Conservation (phyloP, 2,329 filamentous ascomycete species). For the Amesomyces nigricolor region DNA sequence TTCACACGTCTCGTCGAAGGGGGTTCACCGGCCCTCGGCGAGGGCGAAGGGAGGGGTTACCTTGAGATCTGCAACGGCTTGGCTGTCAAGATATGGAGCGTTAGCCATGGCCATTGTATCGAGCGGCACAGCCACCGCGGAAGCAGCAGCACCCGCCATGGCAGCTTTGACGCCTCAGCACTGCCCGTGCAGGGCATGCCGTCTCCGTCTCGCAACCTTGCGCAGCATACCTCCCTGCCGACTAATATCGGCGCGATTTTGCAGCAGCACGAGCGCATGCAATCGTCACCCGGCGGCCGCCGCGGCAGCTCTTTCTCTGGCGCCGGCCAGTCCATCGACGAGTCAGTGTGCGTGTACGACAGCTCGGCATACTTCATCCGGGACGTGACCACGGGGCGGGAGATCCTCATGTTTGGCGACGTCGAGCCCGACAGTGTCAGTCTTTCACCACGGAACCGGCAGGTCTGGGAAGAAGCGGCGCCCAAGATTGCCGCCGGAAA, state of each 20-base stretch:
- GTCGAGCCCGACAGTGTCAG: slow-evolving; percentile 89
- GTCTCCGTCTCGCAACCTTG: slow-evolving; percentile 25
- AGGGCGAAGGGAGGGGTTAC: slow-evolving; percentile 75
- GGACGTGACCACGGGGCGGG: slow-evolving; percentile 60
- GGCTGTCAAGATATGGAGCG: slow-evolving; percentile 78
- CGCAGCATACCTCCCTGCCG: slow-evolving; percentile 24
- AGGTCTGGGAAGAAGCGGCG: slow-evolving; percentile 83
- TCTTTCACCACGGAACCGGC: slow-evolving; percentile 70
- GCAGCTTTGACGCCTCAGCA: slow-evolving; percentile 42
- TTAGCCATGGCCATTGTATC: slow-evolving; percentile 87
- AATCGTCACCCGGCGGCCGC: slow-evolving; percentile 7
- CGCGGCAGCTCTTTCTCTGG: slow-evolving; percentile 16
- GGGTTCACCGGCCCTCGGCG: slow-evolving; percentile 76
- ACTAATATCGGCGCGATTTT: slow-evolving; percentile 23
- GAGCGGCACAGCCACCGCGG: slow-evolving; percentile 65
- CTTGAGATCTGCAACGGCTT: slow-evolving; percentile 83
- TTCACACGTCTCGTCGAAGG: slow-evolving; percentile 86
- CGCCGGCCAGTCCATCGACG: slow-evolving; percentile 28
- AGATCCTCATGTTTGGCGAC: slow-evolving; percentile 92
- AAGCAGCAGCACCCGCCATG: slow-evolving; percentile 46
- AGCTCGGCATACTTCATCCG: slow-evolving; percentile 93
- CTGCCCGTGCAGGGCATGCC: slow-evolving; percentile 15
- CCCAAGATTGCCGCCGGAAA: slow-evolving; percentile 70
- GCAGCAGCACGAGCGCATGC: slow-evolving; percentile 25
- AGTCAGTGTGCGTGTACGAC: slow-evolving; percentile 66